Evolutionary conservation across 805 yeast genomes (phyloP), one percentile per base, ranked within the genome.

Genomic region (Gaillardinia entomophila): DNA sequence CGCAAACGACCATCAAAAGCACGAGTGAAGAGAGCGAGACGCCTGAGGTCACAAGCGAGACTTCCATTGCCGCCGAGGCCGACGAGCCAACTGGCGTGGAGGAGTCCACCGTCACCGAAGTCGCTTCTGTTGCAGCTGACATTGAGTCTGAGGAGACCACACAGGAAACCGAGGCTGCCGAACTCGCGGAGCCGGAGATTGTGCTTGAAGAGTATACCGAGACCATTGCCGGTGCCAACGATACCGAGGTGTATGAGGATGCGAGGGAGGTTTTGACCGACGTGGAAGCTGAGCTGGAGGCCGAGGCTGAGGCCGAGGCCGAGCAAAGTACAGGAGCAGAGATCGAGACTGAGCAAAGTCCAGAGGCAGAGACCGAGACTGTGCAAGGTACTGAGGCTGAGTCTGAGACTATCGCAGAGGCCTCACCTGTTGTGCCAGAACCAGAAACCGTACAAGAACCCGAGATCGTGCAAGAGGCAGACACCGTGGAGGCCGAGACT

Each of bases 31-130:
- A 33, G 12, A 51, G 49, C 25, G 30, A 28, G 13, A 26, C 38
- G 13, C 30, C 28, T 12, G 46, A 41, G 13, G 37, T 46, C 26
- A 38, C 41, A 17, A 40, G 40, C 7, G 41, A 44, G 13, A 31
- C 49, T 0, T 42, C 43, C 16, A 42, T 48, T 4, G 32, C 32
- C 3, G 35, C 28, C 18, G 23, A 13, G 14, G 27, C 18, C 8
- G 26, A 26, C 19, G 24, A 31, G n/a, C n/a, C n/a, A n/a, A n/a
- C n/a, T n/a, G n/a, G n/a, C 14, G 11, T 31, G 12, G 22, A 23
- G 11, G 28, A 26, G 12, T 11, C 25, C 3, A 23, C 22, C 10
- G 11, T 11, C 12, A 12, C 20, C 12, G 16, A 19, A 11, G 26
- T 19, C 7, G n/a, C 31, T 11, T 24, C 12, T 28, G 26, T 14